Evolutionary conservation across 2,329 filamentous ascomycete species (phyloP), one percentile per base, ranked within the genome.

Genomic region (Cryphonectria japonica): DNA sequence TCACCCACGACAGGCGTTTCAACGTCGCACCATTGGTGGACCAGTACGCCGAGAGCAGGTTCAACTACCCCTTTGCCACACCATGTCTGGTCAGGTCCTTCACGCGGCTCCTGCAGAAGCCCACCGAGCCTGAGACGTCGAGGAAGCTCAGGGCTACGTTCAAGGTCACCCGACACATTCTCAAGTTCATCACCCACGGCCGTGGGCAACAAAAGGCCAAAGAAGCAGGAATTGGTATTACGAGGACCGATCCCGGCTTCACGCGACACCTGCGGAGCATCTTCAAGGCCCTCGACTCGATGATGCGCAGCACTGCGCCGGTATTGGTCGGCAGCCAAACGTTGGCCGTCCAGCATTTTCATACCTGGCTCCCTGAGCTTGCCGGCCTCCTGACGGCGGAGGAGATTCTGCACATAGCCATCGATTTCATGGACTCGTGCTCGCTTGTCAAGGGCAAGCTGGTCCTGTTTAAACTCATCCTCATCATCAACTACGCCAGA

Each of bases 331-430:
- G 96, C 46, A 98, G 93, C 74, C 97, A 99, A 82, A 98, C 96
- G 0, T 84, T 99, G 66, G 91, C 97, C 2, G 94, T 98, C 16
- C 96, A 99, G 80, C 94, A 98, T 79, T 97, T 98, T 79, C 95
- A 98, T 78, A 93, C 93, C 0, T 99, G 96, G 96, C 84, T 99
- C n/a, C 95, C 96, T 0, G 95, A 98, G 78, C 88, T 99, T 13
- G 86, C 89, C 0, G 89, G 91, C 1, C 85, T 96, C 52, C 86
- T 98, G 78, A 88, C 87, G 4, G 90, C 91, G 0, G 92, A 94
- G 76, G 95, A 98, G 79, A 95, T 98, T 62, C 84, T 98, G 67
- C 92, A 97, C 76, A 92, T 98, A 74, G 94, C 95, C 57, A 93
- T 97, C 73, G 93, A 95, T 80, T 97, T 98, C 78, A 92, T 98